These are phyloP conservation scores for Phytopythium helicoides DNA, from an alignment of 352 stramenopile genomes.

Conservation along the genomic window DNA sequence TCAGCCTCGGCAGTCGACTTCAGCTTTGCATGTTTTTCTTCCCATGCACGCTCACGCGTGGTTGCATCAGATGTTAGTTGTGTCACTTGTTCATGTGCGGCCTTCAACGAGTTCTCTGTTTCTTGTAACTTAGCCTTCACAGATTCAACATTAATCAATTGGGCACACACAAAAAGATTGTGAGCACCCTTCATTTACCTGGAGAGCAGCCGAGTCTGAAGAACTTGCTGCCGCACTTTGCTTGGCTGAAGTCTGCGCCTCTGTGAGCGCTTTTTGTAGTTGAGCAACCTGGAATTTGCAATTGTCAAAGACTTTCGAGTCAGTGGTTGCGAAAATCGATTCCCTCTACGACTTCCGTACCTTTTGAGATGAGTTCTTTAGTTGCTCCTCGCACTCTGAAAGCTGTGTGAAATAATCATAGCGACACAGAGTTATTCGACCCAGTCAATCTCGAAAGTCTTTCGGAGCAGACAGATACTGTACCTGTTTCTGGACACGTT, in stretches of 20 bases:
- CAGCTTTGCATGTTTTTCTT: slow-evolving; percentile 75
- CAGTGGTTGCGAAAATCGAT: background rate
- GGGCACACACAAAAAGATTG: background rate
- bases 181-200: slow-evolving; percentile 12
- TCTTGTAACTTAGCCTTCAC: slow-evolving; percentile 38
- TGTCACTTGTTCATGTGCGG: slow-evolving; percentile 44
- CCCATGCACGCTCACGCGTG: slow-evolving; percentile 44
- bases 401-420: slow-evolving; percentile 23
- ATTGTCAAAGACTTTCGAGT: background rate
- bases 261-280: slow-evolving; percentile 52
- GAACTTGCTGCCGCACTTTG: slow-evolving; percentile 21
- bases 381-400: slow-evolving; percentile 22
- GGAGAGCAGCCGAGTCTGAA: slow-evolving; percentile 39
- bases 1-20: slow-evolving; percentile 74
- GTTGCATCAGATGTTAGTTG: slow-evolving; percentile 43
- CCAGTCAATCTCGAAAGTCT: too few relatives aligned
- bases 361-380: slow-evolving; percentile 46
- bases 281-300: slow-evolving; percentile 40
- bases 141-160: background rate
- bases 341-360: slow-evolving; percentile 16
- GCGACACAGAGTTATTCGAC: background rate
- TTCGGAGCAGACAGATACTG: too few relatives aligned
- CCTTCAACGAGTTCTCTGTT: slow-evolving; percentile 29
- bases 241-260: slow-evolving; percentile 14
- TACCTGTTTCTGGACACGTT: slow-evolving; percentile 59